phyloP scores from a whole-genome alignment of 2,329 filamentous ascomycete species.

The Hortaea werneckii region DNA sequence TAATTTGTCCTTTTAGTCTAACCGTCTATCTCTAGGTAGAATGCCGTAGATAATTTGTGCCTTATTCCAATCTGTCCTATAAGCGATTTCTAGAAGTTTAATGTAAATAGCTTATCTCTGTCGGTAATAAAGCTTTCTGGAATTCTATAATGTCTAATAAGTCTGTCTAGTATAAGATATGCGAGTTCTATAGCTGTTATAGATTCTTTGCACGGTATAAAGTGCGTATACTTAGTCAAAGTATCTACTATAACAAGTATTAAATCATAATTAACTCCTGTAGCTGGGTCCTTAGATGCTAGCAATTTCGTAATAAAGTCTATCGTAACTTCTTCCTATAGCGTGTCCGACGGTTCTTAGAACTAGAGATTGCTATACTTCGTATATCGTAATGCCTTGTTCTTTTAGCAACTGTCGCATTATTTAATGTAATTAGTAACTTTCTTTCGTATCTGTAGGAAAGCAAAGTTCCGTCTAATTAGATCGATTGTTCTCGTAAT shows the following conservation, averaged over 20 bases:
- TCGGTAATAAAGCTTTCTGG: constrained; percentile 11
- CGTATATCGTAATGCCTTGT: constrained; percentile 6
- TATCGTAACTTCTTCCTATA: constrained; percentile 12
- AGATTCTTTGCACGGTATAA: constrained; percentile 7
- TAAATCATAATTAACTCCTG: constrained; percentile 4
- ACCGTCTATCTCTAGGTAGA: constrained; percentile 17
- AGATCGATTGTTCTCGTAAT: constrained; percentile 1
- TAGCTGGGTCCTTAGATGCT: constrained; percentile 4
- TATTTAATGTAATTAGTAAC: constrained; percentile 5
- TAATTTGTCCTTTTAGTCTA: not conserved
- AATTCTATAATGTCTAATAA: constrained; percentile 11
- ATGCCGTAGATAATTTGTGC: constrained; percentile 15
- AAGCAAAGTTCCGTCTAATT: constrained; percentile 4
- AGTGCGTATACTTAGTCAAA: constrained; percentile 10
- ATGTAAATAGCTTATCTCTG: constrained; percentile 13
- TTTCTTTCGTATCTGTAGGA: constrained; percentile 3
- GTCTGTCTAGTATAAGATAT: constrained; percentile 11
- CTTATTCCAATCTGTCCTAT: constrained; percentile 10
- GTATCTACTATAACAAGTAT: constrained; percentile 15
- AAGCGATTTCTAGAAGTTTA: constrained; percentile 11
- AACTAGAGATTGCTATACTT: constrained; percentile 9
- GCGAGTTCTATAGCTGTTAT: constrained; percentile 9
- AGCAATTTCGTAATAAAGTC: constrained; percentile 17
- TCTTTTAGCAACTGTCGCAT: constrained; percentile 2
- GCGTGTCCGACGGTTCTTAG: constrained; percentile 2